Conservation (phyloP, 768 basidiomycete species). For the Tephrocybe sp. region DNA sequence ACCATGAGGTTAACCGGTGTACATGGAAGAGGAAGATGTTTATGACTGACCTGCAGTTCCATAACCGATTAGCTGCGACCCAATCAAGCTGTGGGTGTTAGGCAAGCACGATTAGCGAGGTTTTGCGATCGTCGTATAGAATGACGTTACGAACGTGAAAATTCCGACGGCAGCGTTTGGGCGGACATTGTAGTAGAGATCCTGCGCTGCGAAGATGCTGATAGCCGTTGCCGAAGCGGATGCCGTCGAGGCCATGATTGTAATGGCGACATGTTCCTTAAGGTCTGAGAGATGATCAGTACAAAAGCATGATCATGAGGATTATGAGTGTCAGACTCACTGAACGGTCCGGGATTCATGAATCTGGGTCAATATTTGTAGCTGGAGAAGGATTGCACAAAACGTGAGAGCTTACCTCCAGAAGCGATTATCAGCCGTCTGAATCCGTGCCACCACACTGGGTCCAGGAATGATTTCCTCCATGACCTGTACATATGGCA, state of each 20-base stretch:
- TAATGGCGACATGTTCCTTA: constrained; percentile 63
- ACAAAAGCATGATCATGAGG: too few species aligned
- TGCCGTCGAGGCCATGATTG: constrained; percentile 61
- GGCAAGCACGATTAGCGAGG: not conserved
- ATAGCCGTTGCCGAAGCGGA: constrained; percentile 58
- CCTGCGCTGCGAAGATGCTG: constrained; percentile 58
- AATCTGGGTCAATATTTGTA: constrained; percentile 34
- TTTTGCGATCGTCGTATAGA: too few species aligned
- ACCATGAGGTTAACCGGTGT: too few species aligned
- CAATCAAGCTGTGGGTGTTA: constrained; percentile 14
- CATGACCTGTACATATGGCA: too few species aligned
- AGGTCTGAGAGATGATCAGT: constrained; percentile 30
- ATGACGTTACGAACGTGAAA: constrained; percentile 8
- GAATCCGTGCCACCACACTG: too few species aligned
- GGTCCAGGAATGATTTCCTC: constrained; percentile 38
- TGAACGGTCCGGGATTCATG: constrained; percentile 65
- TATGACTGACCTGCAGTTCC: too few species aligned
- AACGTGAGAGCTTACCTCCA: too few species aligned
- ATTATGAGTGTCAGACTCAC: constrained; percentile 29
- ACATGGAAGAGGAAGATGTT: too few species aligned
- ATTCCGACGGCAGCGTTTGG: constrained; percentile 31
- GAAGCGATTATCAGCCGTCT: too few species aligned
- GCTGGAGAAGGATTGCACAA: too few species aligned
- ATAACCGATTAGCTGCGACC: constrained; percentile 42
- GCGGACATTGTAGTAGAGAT: constrained; percentile 44